Conservation (phyloP, 805 yeast species). For the Tetrapisispora nanseiensis region DNA sequence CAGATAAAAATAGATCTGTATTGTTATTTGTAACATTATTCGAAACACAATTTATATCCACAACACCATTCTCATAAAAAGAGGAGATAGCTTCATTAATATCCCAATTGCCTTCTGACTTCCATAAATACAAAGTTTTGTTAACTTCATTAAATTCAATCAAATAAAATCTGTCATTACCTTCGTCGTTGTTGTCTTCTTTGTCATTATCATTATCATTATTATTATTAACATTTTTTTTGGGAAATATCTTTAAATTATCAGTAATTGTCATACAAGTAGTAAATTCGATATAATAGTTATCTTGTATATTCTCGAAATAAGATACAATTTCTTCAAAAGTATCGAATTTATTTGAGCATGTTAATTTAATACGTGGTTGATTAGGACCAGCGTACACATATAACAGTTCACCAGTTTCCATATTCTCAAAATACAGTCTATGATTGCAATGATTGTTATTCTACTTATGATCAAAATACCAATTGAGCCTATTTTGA, state of each 20-base stretch:
- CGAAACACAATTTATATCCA: background rate
- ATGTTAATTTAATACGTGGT: slow-evolving; percentile 20
- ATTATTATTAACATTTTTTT: background rate
- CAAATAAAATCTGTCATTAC: slow-evolving; percentile 17
- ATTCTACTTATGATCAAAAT: too few species aligned
- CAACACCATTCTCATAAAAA: slow-evolving; percentile 6
- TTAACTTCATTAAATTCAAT: slow-evolving; percentile 20
- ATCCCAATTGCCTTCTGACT: slow-evolving; percentile 22
- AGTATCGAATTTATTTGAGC: slow-evolving; percentile 10
- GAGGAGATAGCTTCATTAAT: slow-evolving; percentile 14
- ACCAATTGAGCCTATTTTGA: too few species aligned
- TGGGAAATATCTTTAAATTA: slow-evolving; percentile 20
- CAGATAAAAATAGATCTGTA: slow-evolving; percentile 2
- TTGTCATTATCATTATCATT: too few species aligned
- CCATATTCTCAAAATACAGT: background rate
- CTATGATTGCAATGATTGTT: background rate
- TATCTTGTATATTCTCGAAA: slow-evolving; percentile 20
- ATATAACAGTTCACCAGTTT: slow-evolving; percentile 14
- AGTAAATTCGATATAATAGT: slow-evolving; percentile 18
- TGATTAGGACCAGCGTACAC: slow-evolving; percentile 20
- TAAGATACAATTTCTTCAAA: slow-evolving; percentile 10
- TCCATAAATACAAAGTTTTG: slow-evolving; percentile 20
- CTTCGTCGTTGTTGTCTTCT: slow-evolving; percentile 1
- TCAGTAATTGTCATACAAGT: slow-evolving; percentile 23
- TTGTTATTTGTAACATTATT: background rate